Base-by-base conservation (phyloP, 139 green algal genomes). In the Raphidocelis subcapitata region DNA sequence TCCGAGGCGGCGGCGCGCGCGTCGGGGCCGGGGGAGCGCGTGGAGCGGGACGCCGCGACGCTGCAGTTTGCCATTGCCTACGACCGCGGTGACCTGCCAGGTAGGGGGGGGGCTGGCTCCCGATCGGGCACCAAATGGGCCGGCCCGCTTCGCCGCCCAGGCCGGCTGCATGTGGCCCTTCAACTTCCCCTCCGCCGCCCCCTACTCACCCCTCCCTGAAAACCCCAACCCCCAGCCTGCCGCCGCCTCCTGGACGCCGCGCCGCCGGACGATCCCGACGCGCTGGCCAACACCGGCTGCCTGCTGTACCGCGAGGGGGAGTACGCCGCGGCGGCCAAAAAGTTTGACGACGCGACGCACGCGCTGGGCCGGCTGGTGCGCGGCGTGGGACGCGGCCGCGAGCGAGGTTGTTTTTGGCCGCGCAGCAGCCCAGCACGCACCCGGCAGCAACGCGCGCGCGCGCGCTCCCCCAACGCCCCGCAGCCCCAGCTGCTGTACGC, bases 401-500 rank as follows among this genome's bases (percentile, higher is more conserved):
- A 23, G 54, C 23, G 41, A 49, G 41, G 8, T 29, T 61, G 10
- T 61, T 8, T 61, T 26, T 61, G 54, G 21, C n/a, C n/a, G n/a
- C n/a, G n/a, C n/a, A n/a, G n/a, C n/a, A n/a, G n/a, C n/a, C n/a
- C n/a, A n/a, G n/a, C n/a, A n/a, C n/a, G n/a, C n/a, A n/a, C n/a
- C n/a, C n/a, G n/a, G n/a, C n/a, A n/a, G n/a, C n/a, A n/a, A n/a
- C n/a, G n/a, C n/a, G n/a, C n/a, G n/a, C n/a, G n/a, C n/a, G n/a
- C n/a, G n/a, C n/a, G n/a, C 10, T 16, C 10, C 55, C 55, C 26
- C 55, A 35, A 14, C 16, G 51, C 59, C 26, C 68, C 70, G 72
- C 69, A 89, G 65, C 78, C 87, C 0, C 84, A 95, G 62, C 82
- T 95, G 46, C 82, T 84, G 49, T 96, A 97, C 77, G 92, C 91